Base-by-base conservation (phyloP, 2,329 filamentous ascomycete genomes). In the Escovopsis sp. region DNA sequence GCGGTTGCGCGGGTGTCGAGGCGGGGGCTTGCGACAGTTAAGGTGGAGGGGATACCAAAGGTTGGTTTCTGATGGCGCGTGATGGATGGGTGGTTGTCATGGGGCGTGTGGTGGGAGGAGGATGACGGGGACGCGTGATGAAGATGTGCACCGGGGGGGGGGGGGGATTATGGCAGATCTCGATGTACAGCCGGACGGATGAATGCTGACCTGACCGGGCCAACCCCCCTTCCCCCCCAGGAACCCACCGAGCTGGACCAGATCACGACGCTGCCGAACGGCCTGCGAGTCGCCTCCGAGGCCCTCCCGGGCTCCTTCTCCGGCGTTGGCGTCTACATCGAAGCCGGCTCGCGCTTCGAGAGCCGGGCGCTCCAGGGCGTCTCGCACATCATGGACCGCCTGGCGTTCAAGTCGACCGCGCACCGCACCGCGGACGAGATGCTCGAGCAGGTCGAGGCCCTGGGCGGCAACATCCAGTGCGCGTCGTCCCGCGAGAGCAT, bases 391-490 rank as follows among this genome's bases (percentile, higher is more conserved):
- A 84, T 95, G 72, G 91, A 98, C 62, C 76, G 91, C 5, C 65
- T 98, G 33, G 91, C 91, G 29, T 98, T 96, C 73, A 96, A 96
- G 59, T 81, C 78, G 5, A 96, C 91, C 0, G 72, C 72, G 30
- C 67, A 68, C 31, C 78, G 79, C 46, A 76, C 76, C 0, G 77
- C 79, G 43, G 88, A 95, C 61, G 71, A 87, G 51, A 91, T 96
- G 79, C 68, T 94, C 15, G 86, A 94, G 61, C 71, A 79, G 30
- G 73, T 95, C 30, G 91, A 96, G 63, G 81, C 79, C 0, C 69
- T 98, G 3, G 91, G 91, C 31, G 91, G 91, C 29, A 95, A 95
- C 59, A 89, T 98, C 45, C 88, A 96, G 64, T 98, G 91, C 64
- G 88, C 89, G 10, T 95, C 88, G 2, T 94, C 87, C 2, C 74